Percentiles rank a stretch among this genome's conserved stretches.
phyloP scores from a whole-genome alignment of 371 early-diverging fungal species.

The Haplosporangium sp. region DNA sequence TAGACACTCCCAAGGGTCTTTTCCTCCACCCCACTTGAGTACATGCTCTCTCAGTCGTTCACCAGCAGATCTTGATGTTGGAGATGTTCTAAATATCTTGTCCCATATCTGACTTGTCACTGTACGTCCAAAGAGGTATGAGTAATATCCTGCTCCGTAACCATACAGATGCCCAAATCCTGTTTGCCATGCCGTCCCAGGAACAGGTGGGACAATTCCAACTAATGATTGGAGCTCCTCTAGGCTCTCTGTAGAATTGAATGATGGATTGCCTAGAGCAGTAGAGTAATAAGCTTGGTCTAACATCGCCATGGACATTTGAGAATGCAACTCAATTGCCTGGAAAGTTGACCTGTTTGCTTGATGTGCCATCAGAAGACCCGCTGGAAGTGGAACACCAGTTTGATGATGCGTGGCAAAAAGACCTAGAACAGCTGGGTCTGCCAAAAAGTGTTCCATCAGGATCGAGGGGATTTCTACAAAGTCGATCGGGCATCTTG shows the following conservation, averaged over 20 bases:
- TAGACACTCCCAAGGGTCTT: slow-evolving; percentile 90
- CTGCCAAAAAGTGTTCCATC: slow-evolving; percentile 90
- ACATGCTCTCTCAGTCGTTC: slow-evolving; percentile 80
- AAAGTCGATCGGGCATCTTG: slow-evolving; percentile 95
- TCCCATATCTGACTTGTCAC: slow-evolving; percentile 86
- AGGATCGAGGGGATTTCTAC: slow-evolving; percentile 97
- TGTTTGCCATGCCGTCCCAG: slow-evolving; percentile 88
- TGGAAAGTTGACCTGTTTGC: slow-evolving; percentile 64
- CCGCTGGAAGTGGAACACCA: slow-evolving; percentile 61
- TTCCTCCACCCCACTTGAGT: slow-evolving; percentile 92
- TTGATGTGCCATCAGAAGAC: slow-evolving; percentile 64
- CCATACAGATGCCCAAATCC: slow-evolving; percentile 93
- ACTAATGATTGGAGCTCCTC: slow-evolving; percentile 65
- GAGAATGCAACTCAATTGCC: slow-evolving; percentile 86
- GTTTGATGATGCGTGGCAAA: slow-evolving; percentile 81
- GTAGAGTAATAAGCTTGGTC: slow-evolving; percentile 85
- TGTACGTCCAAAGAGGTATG: slow-evolving; percentile 90
- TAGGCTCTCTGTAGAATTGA: slow-evolving; percentile 66
- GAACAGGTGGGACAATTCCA: slow-evolving; percentile 73
- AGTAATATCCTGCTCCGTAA: slow-evolving; percentile 95
- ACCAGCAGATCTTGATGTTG: slow-evolving; percentile 63
- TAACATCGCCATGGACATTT: slow-evolving; percentile 88
- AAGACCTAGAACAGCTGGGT: slow-evolving; percentile 75
- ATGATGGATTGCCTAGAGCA: slow-evolving; percentile 45
- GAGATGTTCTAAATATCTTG: slow-evolving; percentile 71